Conservation (phyloP, 306 rosid genomes). For the Quillaja saponaria region DNA sequence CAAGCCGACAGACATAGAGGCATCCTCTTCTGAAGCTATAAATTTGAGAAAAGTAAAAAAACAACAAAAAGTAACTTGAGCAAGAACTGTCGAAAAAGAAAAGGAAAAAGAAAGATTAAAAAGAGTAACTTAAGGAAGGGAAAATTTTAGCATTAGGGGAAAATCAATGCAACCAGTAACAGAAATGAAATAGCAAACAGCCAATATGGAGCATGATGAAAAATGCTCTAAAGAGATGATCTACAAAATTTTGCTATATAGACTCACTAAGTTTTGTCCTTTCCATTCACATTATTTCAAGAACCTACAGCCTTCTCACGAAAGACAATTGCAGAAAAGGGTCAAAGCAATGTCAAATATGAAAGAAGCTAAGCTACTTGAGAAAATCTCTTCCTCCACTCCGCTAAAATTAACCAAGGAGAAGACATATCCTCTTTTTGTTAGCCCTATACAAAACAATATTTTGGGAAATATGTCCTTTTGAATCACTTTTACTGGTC, state of each 20-base stretch:
- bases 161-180: constrained; percentile 7
- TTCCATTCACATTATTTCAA: too few relatives aligned
- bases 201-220: not conserved
- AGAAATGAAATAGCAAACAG: constrained; percentile 2
- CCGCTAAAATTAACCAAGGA: too few relatives aligned
- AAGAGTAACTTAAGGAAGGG: too few relatives aligned
- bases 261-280: too few relatives aligned
- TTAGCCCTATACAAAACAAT: too few relatives aligned
- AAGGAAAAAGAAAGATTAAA: too few relatives aligned
- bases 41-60: constrained; percentile 23
- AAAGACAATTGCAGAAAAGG: constrained; percentile 10
- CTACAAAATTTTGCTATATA: too few relatives aligned
- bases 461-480: too few relatives aligned
- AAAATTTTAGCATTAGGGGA: not conserved
- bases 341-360: not conserved
- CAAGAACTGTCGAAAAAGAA: not conserved
- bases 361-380: not conserved
- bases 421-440: not conserved
- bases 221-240: not conserved
- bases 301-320: too few relatives aligned
- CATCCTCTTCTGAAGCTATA: constrained; percentile 36
- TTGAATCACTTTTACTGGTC: too few relatives aligned
- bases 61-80: not conserved
- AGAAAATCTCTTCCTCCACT: not conserved
- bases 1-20: constrained; percentile 30